phyloP scores from a whole-genome alignment of 73 alveolate genomes.

The Blepharisma japonicum region DNA sequence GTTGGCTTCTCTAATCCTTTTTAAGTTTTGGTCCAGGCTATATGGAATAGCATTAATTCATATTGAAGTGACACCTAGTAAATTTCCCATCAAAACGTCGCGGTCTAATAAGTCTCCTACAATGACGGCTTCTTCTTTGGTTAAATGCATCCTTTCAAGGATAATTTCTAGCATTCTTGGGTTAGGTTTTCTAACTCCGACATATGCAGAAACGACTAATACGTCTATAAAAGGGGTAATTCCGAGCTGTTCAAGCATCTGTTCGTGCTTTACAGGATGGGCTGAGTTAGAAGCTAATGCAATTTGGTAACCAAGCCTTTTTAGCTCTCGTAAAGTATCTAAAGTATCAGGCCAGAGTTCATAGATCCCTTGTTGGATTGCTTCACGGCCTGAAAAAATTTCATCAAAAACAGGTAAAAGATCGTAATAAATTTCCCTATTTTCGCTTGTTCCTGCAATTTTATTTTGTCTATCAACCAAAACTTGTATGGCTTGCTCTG shows the following conservation, averaged over 20 bases:
- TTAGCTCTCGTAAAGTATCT: background rate
- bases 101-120: constrained; percentile 31
- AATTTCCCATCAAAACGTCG: constrained; percentile 26
- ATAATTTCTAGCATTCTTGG: constrained; percentile 26
- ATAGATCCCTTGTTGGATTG: constrained; percentile 10
- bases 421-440: background rate
- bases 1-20: constrained; percentile 26
- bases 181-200: constrained; percentile 30
- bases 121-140: constrained; percentile 17
- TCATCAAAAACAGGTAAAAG: background rate
- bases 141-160: background rate
- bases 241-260: constrained; percentile 2
- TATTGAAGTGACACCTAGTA: background rate
- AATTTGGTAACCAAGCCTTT: background rate
- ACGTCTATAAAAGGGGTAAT: constrained; percentile 16
- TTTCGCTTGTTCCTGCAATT: background rate
- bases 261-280: constrained; percentile 32
- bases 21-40: constrained; percentile 24
- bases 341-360: constrained; percentile 35
- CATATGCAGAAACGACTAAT: constrained; percentile 4
- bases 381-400: background rate
- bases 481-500: constrained; percentile 21
- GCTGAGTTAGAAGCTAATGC: constrained; percentile 34
- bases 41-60: constrained; percentile 26
- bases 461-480: background rate